Base-by-base conservation (phyloP, 2,329 filamentous ascomycete genomes). In the Colletotrichum caudatum region DNA sequence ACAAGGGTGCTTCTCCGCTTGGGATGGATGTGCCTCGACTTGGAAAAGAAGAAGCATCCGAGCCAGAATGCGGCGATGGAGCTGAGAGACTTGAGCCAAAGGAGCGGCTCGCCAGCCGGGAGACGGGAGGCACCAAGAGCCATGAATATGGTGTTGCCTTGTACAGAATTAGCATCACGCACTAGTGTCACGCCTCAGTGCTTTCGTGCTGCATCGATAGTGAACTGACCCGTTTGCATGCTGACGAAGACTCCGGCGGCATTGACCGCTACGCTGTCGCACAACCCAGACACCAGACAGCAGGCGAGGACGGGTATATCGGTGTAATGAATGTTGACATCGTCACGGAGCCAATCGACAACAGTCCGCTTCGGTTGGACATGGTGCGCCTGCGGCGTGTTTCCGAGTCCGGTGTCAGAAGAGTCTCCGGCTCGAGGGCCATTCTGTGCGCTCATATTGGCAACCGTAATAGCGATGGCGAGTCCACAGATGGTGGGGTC, bases 61-160 rank as follows among this genome's bases (percentile, higher is more conserved):
- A 84, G 66, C 72, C 88, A 81, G 80, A 90, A 90, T 73, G 83
- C 82, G 68, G 76, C 78, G 73, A 89, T 87, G 64, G 88, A 90
- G 72, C 84, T 80, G 26, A 87, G 81, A 2, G 86, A 86, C 69
- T 84, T 86, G 63, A 86, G 80, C 87, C 85, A 89, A 66, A 85
- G 87, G 66, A 82, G 82, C 4, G 86, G 86, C 69, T 87, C 81
- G 69, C 81, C 81, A 26, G 82, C 77, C 3, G 86, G 88, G 58
- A 89, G 86, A 39, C 80, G 79, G 3, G 88, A 85, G 16, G 87
- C 85, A 66, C 88, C 88, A 29, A 91, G 86, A 23, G 87, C 88
- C 50, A 91, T 83, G 79, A 91, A 90, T 75, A 91, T 86, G 12
- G 89, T 91, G 79, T 91, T 91, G 50, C 89, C 88, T 80, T 51